Conservation (phyloP, 164 flowering plant species). For the Vitis rupestris region DNA sequence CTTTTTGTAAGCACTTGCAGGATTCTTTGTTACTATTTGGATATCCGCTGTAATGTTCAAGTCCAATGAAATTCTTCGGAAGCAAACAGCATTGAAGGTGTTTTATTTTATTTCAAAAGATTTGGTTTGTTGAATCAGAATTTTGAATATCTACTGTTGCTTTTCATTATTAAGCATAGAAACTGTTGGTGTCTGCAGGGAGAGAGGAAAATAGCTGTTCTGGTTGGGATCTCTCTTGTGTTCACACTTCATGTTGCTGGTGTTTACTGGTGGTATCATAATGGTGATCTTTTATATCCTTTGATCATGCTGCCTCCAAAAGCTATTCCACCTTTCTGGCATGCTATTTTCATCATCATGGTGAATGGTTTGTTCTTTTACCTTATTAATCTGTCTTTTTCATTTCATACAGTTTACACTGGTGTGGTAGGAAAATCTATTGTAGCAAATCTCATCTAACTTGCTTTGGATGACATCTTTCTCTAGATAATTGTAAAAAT, state of each 20-base stretch:
- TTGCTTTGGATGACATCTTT: background rate
- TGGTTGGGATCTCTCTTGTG: constrained; percentile 54
- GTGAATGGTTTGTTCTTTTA: constrained; percentile 67
- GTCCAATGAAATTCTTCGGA: constrained; percentile 89
- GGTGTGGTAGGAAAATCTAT: background rate
- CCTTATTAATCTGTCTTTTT: background rate
- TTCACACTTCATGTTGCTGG: constrained; percentile 71
- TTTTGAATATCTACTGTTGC: too few relatives aligned
- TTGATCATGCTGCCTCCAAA: constrained; percentile 93
- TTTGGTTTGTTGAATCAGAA: too few relatives aligned
- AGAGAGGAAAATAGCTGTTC: constrained; percentile 73
- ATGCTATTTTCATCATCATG: constrained; percentile 91
- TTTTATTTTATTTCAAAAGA: constrained; percentile 3
- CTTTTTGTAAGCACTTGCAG: constrained; percentile 36
- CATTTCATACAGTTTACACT: background rate
- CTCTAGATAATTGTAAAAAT: background rate
- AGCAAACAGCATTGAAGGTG: constrained; percentile 98
- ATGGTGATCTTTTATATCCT: constrained; percentile 83
- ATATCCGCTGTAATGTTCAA: constrained; percentile 96
- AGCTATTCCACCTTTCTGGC: constrained; percentile 95
- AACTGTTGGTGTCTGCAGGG: constrained; percentile 59
- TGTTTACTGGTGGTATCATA: constrained; percentile 92
- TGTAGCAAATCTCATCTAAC: background rate
- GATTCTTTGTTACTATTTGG: constrained; percentile 94
- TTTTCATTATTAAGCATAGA: background rate